Evolutionary conservation across 805 yeast species (phyloP).

Genomic region (Grigorovia humatica): DNA sequence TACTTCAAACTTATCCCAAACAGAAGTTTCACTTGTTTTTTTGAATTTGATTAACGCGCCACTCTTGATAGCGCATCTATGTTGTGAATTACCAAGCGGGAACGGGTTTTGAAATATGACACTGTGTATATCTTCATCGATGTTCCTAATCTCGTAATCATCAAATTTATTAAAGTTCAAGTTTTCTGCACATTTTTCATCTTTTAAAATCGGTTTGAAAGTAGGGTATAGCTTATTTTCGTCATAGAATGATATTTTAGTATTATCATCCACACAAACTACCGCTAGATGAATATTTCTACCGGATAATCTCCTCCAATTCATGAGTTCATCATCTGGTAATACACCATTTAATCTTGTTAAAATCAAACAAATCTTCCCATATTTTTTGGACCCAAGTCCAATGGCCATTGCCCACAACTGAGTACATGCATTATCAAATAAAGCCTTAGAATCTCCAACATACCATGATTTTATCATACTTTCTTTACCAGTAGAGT

Average conservation of each 20-base stretch:
- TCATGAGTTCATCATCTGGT: conserved; percentile 72
- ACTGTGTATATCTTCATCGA: conserved; percentile 44
- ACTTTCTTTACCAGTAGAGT: conserved; percentile 61
- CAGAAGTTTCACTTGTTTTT: conserved; percentile 15
- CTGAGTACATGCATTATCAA: conserved; percentile 52
- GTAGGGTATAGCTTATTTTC: conserved; percentile 27
- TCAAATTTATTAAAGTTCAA: conserved; percentile 13
- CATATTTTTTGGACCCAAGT: conserved; percentile 35
- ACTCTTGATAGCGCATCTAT: conserved; percentile 57
- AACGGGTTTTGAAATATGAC: conserved; percentile 48
- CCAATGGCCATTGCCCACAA: conserved; percentile 52
- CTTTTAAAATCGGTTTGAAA: conserved; percentile 27
- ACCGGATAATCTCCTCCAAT: conserved; percentile 65
- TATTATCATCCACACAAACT: conserved; percentile 52
- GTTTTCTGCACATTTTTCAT: conserved; percentile 12
- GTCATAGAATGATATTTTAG: conserved; percentile 34
- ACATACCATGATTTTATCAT: conserved; percentile 56
- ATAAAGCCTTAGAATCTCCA: conserved; percentile 28
- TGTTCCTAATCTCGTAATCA: conserved; percentile 35
- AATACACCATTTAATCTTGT: conserved; percentile 64
- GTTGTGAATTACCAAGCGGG: conserved; percentile 61
- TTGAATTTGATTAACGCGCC: conserved; percentile 49
- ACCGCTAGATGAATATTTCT: conserved; percentile 54
- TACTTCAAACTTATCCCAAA: conserved; percentile 42
- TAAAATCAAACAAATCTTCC: conserved; percentile 49